These are phyloP conservation scores for Suillus spraguei DNA, from an alignment of 768 basidiomycete species.

Conservation along the genomic window DNA sequence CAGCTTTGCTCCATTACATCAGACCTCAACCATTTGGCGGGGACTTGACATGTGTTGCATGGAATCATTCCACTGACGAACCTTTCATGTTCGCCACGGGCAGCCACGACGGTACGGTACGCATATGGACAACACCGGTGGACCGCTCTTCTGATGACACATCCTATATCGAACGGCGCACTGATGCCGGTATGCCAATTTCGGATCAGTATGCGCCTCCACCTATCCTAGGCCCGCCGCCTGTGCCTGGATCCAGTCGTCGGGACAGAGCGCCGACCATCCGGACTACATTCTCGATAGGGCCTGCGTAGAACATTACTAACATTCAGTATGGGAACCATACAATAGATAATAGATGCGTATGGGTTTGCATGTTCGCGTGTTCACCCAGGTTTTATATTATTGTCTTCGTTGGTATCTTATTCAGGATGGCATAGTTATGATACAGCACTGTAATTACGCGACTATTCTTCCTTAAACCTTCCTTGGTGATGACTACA, in stretches of 20 bases:
- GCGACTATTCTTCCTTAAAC: neutral
- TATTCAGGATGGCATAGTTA: neutral
- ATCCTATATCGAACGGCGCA: constrained; percentile 26
- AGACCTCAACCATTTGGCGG: constrained; percentile 62
- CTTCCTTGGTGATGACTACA: neutral
- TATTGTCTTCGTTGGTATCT: neutral
- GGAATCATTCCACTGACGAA: constrained; percentile 66
- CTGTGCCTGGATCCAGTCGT: neutral
- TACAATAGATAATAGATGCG: neutral
- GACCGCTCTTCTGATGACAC: constrained; percentile 27
- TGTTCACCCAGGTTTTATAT: neutral
- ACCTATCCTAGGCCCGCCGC: neutral
- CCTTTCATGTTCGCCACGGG: constrained; percentile 67
- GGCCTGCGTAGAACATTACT: neutral
- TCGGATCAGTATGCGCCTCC: constrained; percentile 1
- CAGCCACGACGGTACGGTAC: constrained; percentile 73
- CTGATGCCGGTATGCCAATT: constrained; percentile 16
- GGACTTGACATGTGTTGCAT: constrained; percentile 79
- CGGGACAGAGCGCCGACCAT: constrained; percentile 6
- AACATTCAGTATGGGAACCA: neutral
- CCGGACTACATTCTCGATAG: constrained; percentile 6
- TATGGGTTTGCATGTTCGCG: neutral
- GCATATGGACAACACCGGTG: constrained; percentile 64
- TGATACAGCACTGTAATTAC: neutral
- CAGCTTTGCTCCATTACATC: constrained; percentile 68